Evolutionary conservation across 1,284 basidiomycete genomes (phyloP).

Genomic region (Cryptococcus sp.): DNA sequence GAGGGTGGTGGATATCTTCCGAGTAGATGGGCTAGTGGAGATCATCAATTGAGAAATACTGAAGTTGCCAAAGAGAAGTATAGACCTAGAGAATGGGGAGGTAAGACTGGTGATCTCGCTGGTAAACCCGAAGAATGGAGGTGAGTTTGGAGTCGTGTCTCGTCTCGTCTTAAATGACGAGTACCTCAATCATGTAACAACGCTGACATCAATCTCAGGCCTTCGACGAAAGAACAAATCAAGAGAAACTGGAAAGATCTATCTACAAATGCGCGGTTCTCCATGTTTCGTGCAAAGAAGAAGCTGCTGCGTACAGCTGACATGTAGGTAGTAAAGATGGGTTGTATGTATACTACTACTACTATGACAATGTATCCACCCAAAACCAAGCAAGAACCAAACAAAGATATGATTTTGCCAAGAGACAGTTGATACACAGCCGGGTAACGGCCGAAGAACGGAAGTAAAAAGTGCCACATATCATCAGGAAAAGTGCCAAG

Average conservation of each 20-base stretch:
- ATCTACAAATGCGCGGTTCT: slow-evolving; percentile 39
- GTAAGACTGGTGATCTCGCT: slow-evolving; percentile 34
- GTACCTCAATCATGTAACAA: not conserved
- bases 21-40: slow-evolving; percentile 43
- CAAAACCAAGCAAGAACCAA: too few species aligned
- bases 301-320: slow-evolving; percentile 43
- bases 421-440: too few species aligned
- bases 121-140: slow-evolving; percentile 41
- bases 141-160: slow-evolving; percentile 31
- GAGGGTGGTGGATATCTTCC: slow-evolving; percentile 44
- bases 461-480: too few species aligned
- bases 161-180: not conserved
- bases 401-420: too few species aligned
- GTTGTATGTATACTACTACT: too few species aligned
- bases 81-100: slow-evolving; percentile 45
- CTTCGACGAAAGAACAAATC: slow-evolving; percentile 38
- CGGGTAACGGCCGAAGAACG: too few species aligned
- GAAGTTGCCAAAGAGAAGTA: slow-evolving; percentile 44
- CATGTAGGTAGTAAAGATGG: not conserved
- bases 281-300: slow-evolving; percentile 46
- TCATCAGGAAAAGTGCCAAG: too few species aligned
- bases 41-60: slow-evolving; percentile 33
- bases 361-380: too few species aligned
- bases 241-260: slow-evolving; percentile 46
- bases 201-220: slow-evolving; percentile 16